These are phyloP conservation scores for Acorus gramineus DNA, from an alignment of 106 monocot species.

Conservation along the genomic window DNA sequence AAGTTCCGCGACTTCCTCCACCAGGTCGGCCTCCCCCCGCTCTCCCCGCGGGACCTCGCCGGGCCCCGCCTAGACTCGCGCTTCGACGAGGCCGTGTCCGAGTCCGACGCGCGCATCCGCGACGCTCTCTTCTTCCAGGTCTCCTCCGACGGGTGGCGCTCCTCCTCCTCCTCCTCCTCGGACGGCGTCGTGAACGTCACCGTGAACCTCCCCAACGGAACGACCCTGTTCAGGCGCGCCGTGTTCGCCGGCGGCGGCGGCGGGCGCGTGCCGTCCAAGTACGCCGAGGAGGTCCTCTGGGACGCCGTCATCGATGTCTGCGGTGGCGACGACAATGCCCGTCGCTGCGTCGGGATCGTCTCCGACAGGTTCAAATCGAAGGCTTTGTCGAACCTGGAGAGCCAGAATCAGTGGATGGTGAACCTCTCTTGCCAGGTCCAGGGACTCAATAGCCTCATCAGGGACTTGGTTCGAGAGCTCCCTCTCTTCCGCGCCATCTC, in stretches of 20 bases:
- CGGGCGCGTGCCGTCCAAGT: background rate
- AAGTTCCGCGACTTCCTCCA: slow-evolving; percentile 30
- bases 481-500: slow-evolving; percentile 10
- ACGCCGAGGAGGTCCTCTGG: slow-evolving; percentile 14
- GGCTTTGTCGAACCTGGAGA: slow-evolving; percentile 3
- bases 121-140: slow-evolving; percentile 90
- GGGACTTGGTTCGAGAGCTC: no score
- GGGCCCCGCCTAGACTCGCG: slow-evolving; percentile 59
- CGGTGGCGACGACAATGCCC: background rate
- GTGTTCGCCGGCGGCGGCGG: no score
- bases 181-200: no score
- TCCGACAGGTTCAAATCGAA: slow-evolving; percentile 6
- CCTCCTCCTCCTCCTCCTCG: background rate
- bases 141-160: slow-evolving; percentile 58
- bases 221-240: no score
- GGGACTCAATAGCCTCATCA: no score
- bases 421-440: no score
- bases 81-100: slow-evolving; percentile 40
- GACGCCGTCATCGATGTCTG: slow-evolving; percentile 18
- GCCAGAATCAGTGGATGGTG: no score
- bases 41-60: slow-evolving; percentile 17
- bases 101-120: slow-evolving; percentile 55
- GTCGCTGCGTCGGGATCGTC: background rate
- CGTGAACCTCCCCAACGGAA: no score
- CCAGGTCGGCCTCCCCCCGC: background rate